Conservation (phyloP, 768 basidiomycete genomes). For the Pluteus cervinus region DNA sequence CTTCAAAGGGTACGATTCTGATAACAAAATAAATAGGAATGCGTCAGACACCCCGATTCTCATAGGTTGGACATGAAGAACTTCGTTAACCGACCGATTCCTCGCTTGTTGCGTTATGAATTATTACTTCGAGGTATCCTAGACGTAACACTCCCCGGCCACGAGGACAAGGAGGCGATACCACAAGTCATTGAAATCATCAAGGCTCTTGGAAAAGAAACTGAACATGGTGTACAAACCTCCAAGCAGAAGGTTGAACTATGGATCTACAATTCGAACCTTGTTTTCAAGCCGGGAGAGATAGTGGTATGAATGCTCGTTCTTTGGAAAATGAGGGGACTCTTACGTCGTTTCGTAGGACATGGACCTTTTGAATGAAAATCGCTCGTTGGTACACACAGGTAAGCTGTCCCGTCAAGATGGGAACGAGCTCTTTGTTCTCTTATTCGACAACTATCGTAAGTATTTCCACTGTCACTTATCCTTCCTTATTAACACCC, state of each 20-base stretch:
- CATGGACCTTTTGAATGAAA: constrained; percentile 83
- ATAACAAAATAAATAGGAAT: constrained; percentile 23
- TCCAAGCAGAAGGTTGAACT: constrained; percentile 88
- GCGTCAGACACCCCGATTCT: constrained; percentile 63
- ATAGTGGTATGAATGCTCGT: constrained; percentile 36
- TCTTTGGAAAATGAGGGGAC: neutral
- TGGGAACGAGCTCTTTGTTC: constrained; percentile 82
- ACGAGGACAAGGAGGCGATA: constrained; percentile 80
- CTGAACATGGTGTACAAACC: constrained; percentile 79
- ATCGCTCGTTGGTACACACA: constrained; percentile 77
- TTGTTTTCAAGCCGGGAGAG: constrained; percentile 78
- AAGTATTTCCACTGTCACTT: constrained; percentile 21
- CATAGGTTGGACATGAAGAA: constrained; percentile 86
- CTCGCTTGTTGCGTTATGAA: constrained; percentile 83
- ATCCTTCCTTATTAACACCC: neutral
- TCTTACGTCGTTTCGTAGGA: constrained; percentile 35
- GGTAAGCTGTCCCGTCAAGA: constrained; percentile 83
- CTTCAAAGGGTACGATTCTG: constrained; percentile 7
- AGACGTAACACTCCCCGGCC: constrained; percentile 64
- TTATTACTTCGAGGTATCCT: constrained; percentile 76
- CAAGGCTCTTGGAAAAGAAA: constrained; percentile 79
- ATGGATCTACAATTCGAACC: constrained; percentile 77
- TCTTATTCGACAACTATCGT: constrained; percentile 96
- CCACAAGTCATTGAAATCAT: constrained; percentile 85
- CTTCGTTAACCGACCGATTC: constrained; percentile 90